A percentile compares a stretch with the other conserved stretches of the same genome.
Evolutionary conservation across 192 early-diverging fungal genomes (phyloP).

Genomic region (Phycomyces blakesleeanus): DNA sequence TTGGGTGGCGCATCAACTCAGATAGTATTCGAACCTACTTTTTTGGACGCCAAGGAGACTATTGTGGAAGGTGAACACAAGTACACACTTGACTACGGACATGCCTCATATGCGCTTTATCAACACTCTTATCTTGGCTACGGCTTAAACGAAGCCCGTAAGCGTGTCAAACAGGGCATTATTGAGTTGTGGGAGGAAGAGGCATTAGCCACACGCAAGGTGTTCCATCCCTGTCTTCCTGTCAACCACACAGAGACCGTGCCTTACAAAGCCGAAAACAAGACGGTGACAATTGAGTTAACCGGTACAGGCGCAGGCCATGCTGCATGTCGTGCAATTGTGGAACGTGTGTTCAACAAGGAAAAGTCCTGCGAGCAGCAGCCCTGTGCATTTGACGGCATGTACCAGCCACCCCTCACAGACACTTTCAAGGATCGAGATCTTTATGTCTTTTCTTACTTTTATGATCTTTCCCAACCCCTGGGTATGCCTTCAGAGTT

Average conservation of each 20-base stretch:
- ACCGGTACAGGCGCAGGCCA: conserved; percentile 59
- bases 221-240: conserved; percentile 68
- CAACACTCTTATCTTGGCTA: conserved; percentile 95
- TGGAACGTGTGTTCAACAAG: conserved; percentile 74
- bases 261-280: conserved; percentile 6
- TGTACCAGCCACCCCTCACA: conserved; percentile 81
- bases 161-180: conserved; percentile 59
- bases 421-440: conserved; percentile 67
- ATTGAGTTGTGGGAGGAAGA: conserved; percentile 28
- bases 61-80: conserved; percentile 68
- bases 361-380: conserved; percentile 46
- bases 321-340: conserved; percentile 47
- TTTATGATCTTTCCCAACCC: conserved; percentile 84
- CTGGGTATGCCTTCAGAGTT: conserved; percentile 71
- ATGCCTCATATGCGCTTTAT: conserved; percentile 75
- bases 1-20: conserved; percentile 97
- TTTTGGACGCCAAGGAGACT: conserved; percentile 34
- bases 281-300: conserved; percentile 25
- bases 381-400: conserved; percentile 89
- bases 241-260: conserved; percentile 55
- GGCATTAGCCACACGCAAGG: conserved; percentile 31
- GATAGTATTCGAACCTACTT: conserved; percentile 91
- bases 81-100: conserved; percentile 66
- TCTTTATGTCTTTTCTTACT: conserved; percentile 94
- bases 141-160: conserved; percentile 85